These are phyloP conservation scores for Tuber melanosporum DNA, from an alignment of 495 filamentous ascomycete species.

Conservation along the genomic window DNA sequence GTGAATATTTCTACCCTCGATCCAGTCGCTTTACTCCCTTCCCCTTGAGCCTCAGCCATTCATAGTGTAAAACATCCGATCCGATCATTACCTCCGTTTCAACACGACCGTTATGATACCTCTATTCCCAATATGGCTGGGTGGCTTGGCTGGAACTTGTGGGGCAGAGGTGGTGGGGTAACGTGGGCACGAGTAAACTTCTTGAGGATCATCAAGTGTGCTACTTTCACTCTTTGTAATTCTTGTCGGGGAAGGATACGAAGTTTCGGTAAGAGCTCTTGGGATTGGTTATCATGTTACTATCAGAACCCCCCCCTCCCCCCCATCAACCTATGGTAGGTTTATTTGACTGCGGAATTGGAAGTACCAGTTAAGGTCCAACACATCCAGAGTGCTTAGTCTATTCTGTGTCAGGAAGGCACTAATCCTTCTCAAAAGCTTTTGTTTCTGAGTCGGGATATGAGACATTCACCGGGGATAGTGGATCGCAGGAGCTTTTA, in stretches of 20 bases:
- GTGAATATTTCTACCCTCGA: no score
- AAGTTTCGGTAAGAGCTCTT: background rate
- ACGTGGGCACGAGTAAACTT: background rate
- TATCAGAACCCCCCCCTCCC: background rate
- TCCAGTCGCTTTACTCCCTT: no score
- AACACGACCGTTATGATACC: no score
- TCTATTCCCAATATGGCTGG: no score
- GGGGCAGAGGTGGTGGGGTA: background rate
- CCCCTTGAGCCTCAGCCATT: no score
- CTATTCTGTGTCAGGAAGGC: background rate
- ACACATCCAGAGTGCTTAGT: background rate
- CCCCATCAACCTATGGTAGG: background rate
- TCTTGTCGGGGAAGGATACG: background rate
- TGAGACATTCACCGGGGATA: background rate
- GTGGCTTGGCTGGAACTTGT: background rate
- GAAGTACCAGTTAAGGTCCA: background rate
- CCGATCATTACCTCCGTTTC: no score
- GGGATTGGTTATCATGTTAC: background rate
- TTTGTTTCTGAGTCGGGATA: background rate
- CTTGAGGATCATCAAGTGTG: background rate
- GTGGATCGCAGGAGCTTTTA: background rate
- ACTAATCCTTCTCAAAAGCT: background rate
- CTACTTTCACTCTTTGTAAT: background rate
- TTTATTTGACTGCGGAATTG: background rate
- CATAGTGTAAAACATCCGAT: no score